These are phyloP conservation scores for Pyricularia sp. DNA, from an alignment of 2,329 filamentous ascomycete genomes.

Conservation along the genomic window DNA sequence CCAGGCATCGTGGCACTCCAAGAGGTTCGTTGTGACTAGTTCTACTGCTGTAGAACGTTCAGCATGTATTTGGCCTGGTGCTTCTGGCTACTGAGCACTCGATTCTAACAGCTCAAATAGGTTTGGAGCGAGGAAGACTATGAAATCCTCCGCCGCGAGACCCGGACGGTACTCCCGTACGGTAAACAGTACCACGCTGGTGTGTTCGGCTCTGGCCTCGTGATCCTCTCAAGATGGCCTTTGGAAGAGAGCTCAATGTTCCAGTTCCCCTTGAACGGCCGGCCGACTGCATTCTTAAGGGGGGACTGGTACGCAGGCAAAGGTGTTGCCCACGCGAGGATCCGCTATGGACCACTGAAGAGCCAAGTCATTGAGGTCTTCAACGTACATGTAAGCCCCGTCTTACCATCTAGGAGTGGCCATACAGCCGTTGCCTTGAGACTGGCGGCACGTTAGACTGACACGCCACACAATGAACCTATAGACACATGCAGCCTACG, in stretches of 20 bases:
- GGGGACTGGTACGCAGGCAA: conserved; percentile 98
- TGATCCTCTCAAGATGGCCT: conserved; percentile 84
- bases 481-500: conserved; percentile 74
- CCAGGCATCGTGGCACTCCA: conserved; percentile 88
- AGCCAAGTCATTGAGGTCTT: conserved; percentile 79
- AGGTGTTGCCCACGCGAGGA: conserved; percentile 75
- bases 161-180: conserved; percentile 67
- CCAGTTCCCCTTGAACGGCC: conserved; percentile 81
- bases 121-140: conserved; percentile 70
- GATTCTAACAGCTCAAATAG: not conserved
- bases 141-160: conserved; percentile 61
- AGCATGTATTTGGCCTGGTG: not conserved
- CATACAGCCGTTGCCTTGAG: not conserved
- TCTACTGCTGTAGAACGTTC: not conserved
- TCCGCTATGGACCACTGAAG: conserved; percentile 56
- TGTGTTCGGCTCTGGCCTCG: conserved; percentile 81
- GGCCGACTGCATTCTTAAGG: conserved; percentile 86
- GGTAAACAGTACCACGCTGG: conserved; percentile 91
- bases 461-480: not conserved
- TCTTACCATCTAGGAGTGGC: not conserved
- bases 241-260: conserved; percentile 84
- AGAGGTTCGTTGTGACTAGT: conserved; percentile 36
- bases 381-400: conserved; percentile 64
- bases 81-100: not conserved
- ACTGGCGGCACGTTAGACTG: not conserved